Conservation (phyloP, 257 asterid genomes). For the Ehretia macrophylla region DNA sequence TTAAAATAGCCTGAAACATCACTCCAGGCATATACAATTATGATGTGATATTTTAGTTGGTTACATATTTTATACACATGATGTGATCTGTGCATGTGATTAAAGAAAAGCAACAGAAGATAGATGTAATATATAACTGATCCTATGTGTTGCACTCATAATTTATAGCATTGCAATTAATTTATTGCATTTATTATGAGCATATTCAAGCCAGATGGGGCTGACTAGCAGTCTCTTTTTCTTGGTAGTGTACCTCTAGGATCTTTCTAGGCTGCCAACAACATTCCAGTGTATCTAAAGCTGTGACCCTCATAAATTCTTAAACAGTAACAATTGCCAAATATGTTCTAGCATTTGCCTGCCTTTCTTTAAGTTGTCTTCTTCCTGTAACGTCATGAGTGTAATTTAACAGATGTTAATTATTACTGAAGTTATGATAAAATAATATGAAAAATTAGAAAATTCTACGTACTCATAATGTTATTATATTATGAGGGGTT, state of each 20-base stretch:
- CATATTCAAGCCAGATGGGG: neutral
- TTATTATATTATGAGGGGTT: too few relatives aligned
- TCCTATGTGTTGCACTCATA: neutral
- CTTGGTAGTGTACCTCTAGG: neutral
- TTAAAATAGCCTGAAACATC: neutral
- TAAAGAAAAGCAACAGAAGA: slow-evolving; percentile 15
- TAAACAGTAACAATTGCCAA: too few relatives aligned
- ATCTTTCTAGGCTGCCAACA: slow-evolving; percentile 7
- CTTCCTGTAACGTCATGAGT: too few relatives aligned
- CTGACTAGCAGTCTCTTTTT: neutral
- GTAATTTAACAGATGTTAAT: too few relatives aligned
- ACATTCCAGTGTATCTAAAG: slow-evolving; percentile 4
- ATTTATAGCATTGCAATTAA: neutral
- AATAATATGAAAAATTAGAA: too few relatives aligned
- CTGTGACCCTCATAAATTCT: neutral
- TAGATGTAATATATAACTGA: neutral
- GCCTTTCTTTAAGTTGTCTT: too few relatives aligned
- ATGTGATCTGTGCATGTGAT: slow-evolving; percentile 23
- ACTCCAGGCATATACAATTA: too few relatives aligned
- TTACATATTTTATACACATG: neutral
- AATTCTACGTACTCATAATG: too few relatives aligned
- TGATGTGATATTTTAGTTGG: neutral
- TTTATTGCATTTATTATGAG: neutral
- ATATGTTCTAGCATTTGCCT: too few relatives aligned
- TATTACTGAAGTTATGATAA: too few relatives aligned